phyloP scores from a whole-genome alignment of 768 basidiomycete genomes.

The Mycena epipterygia region DNA sequence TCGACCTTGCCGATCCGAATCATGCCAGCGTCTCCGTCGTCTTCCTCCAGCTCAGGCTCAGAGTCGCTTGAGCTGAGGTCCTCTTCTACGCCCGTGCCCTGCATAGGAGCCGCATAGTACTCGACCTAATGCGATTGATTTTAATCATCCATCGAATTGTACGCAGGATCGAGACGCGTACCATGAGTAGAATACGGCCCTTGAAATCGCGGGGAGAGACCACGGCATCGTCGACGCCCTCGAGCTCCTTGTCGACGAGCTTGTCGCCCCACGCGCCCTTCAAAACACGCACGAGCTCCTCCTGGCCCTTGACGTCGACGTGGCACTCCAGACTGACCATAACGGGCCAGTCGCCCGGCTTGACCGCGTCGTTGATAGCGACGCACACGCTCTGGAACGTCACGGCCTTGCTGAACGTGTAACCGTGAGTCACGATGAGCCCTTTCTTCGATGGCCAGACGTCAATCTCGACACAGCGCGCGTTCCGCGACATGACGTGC shows the following conservation, averaged over 20 bases:
- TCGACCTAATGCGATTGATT: slow-evolving; percentile 57
- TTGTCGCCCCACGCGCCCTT: slow-evolving; percentile 64
- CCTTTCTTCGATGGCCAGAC: slow-evolving; percentile 72
- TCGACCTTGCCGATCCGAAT: slow-evolving; percentile 35
- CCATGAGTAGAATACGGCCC: slow-evolving; percentile 73
- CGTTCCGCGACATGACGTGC: slow-evolving; percentile 64
- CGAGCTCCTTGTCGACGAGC: slow-evolving; percentile 58
- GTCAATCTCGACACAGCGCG: slow-evolving; percentile 77
- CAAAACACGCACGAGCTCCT: slow-evolving; percentile 67
- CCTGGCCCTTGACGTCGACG: slow-evolving; percentile 63
- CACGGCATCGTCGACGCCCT: slow-evolving; percentile 50
- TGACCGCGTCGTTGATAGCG: slow-evolving; percentile 62
- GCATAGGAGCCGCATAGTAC: slow-evolving; percentile 58
- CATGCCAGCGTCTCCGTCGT: slow-evolving; percentile 37
- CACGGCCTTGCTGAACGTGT: slow-evolving; percentile 68
- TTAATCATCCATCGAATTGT: background rate
- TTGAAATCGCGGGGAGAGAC: slow-evolving; percentile 62
- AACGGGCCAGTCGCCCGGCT: slow-evolving; percentile 65
- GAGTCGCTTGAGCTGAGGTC: slow-evolving; percentile 40
- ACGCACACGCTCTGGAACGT: slow-evolving; percentile 65
- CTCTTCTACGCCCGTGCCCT: slow-evolving; percentile 38
- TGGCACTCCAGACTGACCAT: slow-evolving; percentile 76
- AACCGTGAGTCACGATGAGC: slow-evolving; percentile 71
- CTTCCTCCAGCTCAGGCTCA: slow-evolving; percentile 44
- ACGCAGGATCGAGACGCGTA: slow-evolving; percentile 40